Conservation (phyloP, 2,329 filamentous ascomycete genomes). For the Zarea fungicola region DNA sequence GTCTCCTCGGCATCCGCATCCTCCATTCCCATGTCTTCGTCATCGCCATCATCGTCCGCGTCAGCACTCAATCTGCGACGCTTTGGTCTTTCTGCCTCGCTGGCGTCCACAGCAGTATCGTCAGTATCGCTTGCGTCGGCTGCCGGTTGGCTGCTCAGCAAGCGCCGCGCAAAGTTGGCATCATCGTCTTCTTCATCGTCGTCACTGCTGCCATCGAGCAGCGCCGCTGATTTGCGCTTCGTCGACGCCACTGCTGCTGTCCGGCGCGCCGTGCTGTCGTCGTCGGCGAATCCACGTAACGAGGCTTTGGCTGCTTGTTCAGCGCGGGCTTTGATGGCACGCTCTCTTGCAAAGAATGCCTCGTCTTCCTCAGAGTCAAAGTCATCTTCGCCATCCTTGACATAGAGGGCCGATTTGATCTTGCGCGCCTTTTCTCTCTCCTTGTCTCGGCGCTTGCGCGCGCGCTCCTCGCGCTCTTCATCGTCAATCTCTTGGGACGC, state of each 20-base stretch:
- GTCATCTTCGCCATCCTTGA: slow-evolving; percentile 83
- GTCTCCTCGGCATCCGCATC: slow-evolving; percentile 19
- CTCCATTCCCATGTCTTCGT: slow-evolving; percentile 25
- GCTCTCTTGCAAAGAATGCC: slow-evolving; percentile 73
- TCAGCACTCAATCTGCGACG: slow-evolving; percentile 30
- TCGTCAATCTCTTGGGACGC: slow-evolving; percentile 48
- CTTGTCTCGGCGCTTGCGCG: slow-evolving; percentile 56
- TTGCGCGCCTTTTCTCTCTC: slow-evolving; percentile 72
- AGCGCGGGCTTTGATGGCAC: slow-evolving; percentile 50
- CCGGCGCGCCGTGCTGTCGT: slow-evolving; percentile 4
- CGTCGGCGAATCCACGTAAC: slow-evolving; percentile 11
- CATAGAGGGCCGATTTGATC: slow-evolving; percentile 79
- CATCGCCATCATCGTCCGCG: slow-evolving; percentile 20
- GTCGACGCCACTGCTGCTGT: too few relatives aligned
- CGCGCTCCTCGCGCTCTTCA: slow-evolving; percentile 59
- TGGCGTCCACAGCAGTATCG: slow-evolving; percentile 25
- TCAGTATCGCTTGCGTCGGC: slow-evolving; percentile 23
- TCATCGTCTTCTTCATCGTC: slow-evolving; percentile 22
- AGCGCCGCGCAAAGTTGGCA: slow-evolving; percentile 18
- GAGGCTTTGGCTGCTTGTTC: slow-evolving; percentile 30
- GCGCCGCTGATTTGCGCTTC: slow-evolving; percentile 25
- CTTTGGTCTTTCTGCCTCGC: slow-evolving; percentile 32
- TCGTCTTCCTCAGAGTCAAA: slow-evolving; percentile 66
- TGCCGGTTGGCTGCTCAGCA: slow-evolving; percentile 21
- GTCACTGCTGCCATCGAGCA: slow-evolving; percentile 23